These are phyloP conservation scores for Podosphaera fusca DNA, from an alignment of 2,329 filamentous ascomycete species.

Conservation along the genomic window DNA sequence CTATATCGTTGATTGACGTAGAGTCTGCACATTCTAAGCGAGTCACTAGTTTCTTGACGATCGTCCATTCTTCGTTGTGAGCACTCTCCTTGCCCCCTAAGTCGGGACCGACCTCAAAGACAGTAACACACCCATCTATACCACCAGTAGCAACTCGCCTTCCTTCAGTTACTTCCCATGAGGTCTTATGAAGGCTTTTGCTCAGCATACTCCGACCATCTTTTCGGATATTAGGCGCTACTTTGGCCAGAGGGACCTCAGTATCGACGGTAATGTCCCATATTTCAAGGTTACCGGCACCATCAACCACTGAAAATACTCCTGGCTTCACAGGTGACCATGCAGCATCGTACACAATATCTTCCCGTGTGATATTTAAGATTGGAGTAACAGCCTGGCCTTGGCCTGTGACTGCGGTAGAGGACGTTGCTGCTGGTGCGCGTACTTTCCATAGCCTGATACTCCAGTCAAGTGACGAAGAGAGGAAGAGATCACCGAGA, in stretches of 20 bases:
- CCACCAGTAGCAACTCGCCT: slow-evolving; percentile 73
- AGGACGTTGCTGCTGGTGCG: slow-evolving; percentile 49
- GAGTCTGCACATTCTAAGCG: slow-evolving; percentile 34
- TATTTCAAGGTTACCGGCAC: slow-evolving; percentile 72
- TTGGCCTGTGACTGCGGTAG: slow-evolving; percentile 23
- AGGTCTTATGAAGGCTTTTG: slow-evolving; percentile 77
- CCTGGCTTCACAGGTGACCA: slow-evolving; percentile 92
- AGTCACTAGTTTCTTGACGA: slow-evolving; percentile 71
- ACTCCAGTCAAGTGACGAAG: slow-evolving; percentile 87
- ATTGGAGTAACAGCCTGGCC: slow-evolving; percentile 43
- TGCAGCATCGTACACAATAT: slow-evolving; percentile 84
- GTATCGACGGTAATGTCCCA: slow-evolving; percentile 89
- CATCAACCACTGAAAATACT: slow-evolving; percentile 86
- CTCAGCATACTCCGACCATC: slow-evolving; percentile 47
- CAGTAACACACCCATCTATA: slow-evolving; percentile 69
- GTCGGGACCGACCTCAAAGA: slow-evolving; percentile 75
- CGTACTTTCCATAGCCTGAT: slow-evolving; percentile 93
- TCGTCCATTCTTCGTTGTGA: slow-evolving; percentile 76
- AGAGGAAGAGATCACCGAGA: slow-evolving; percentile 78
- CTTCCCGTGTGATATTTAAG: slow-evolving; percentile 78
- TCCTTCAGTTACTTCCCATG: slow-evolving; percentile 82
- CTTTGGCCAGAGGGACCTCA: slow-evolving; percentile 70
- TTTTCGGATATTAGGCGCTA: slow-evolving; percentile 44
- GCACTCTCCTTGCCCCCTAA: slow-evolving; percentile 66
- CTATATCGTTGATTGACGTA: slow-evolving; percentile 7